These are phyloP conservation scores for Xerocomus brunneocitrinus DNA, from an alignment of 768 basidiomycete species.

Conservation along the genomic window DNA sequence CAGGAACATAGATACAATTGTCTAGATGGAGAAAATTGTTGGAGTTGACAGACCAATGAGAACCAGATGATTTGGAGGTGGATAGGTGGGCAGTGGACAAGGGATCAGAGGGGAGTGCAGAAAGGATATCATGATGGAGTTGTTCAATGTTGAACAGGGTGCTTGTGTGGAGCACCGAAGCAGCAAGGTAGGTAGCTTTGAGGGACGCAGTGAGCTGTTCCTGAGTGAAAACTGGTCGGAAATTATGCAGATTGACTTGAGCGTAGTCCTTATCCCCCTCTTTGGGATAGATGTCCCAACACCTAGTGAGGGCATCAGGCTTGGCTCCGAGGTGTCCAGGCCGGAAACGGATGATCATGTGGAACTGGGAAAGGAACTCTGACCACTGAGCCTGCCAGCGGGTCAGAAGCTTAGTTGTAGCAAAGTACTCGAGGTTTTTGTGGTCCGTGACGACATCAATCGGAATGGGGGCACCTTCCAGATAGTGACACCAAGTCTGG, in stretches of 20 bases:
- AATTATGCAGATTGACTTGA: background rate
- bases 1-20: background rate
- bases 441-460: background rate
- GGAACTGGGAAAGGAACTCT: background rate
- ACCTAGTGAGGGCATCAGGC: background rate
- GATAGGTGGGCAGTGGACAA: no score
- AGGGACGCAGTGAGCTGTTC: no score
- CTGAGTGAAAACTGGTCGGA: background rate
- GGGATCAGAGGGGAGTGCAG: no score
- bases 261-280: slow-evolving; percentile 1
- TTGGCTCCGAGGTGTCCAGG: background rate
- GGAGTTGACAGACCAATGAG: no score
- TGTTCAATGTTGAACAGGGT: no score
- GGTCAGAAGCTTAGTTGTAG: background rate
- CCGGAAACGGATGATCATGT: background rate
- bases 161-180: background rate
- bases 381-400: background rate
- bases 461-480: background rate
- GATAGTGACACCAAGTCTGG: background rate
- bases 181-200: no score
- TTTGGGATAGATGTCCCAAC: slow-evolving; percentile 3
- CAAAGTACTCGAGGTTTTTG: slow-evolving; percentile 1
- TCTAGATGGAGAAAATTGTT: background rate
- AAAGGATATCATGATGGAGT: no score
- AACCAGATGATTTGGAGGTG: no score